Percentiles rank a stretch among this genome's conserved stretches.
These are phyloP conservation scores for Rhynchosporium secalis DNA, from an alignment of 2,329 filamentous ascomycete genomes.

Conservation along the genomic window DNA sequence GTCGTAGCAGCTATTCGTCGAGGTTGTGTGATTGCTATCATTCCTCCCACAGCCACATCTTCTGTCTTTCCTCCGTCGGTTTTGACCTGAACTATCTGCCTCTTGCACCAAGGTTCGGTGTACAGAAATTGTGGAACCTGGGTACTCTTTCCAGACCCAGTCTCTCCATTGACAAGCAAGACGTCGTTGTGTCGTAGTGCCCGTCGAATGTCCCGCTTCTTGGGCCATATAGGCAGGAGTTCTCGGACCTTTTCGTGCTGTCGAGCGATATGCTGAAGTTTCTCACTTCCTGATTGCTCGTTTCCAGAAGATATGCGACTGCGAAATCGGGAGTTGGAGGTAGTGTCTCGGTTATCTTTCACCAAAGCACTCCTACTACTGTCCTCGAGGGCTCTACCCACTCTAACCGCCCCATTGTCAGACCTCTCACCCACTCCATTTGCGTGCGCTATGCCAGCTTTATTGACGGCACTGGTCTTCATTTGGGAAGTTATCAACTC, in stretches of 20 bases:
- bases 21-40: constrained; percentile 92
- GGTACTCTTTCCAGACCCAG: constrained; percentile 94
- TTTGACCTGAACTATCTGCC: constrained; percentile 53
- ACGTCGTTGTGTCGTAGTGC: constrained; percentile 54
- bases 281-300: constrained; percentile 17
- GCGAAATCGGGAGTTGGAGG: not conserved
- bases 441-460: not conserved
- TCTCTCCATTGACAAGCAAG: constrained; percentile 87
- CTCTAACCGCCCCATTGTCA: not conserved
- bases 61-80: constrained; percentile 39
- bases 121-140: constrained; percentile 91
- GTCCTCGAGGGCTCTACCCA: not conserved
- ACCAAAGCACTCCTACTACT: not conserved
- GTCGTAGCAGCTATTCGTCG: constrained; percentile 91
- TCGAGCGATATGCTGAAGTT: constrained; percentile 28
- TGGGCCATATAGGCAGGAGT: constrained; percentile 38
- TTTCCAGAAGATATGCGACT: constrained; percentile 7
- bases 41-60: constrained; percentile 64
- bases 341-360: not conserved
- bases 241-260: constrained; percentile 33
- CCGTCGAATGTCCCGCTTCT: constrained; percentile 35
- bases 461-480: not conserved
- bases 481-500: not conserved
- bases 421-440: not conserved
- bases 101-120: constrained; percentile 75